Evolutionary conservation across 139 green algal genomes (phyloP).

Genomic region (Chlamydomonas urium): DNA sequence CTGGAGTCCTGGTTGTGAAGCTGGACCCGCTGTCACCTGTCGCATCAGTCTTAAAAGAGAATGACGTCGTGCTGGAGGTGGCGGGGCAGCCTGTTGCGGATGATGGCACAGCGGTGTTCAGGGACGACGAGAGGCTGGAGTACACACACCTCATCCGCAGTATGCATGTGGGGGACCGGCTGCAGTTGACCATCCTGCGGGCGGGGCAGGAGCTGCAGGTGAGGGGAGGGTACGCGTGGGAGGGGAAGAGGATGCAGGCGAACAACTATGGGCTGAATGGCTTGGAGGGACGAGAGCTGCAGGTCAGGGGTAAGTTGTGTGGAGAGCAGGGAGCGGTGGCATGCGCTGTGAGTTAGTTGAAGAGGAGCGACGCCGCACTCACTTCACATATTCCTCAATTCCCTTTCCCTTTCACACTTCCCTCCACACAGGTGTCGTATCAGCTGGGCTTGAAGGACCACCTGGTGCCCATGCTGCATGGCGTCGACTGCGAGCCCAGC

Average conservation of each 20-base stretch:
- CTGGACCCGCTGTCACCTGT: conserved; percentile 56
- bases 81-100: conserved; percentile 46
- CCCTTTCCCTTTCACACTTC: no score
- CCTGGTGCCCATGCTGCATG: conserved; percentile 64
- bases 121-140: conserved; percentile 64
- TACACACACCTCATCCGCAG: conserved; percentile 46
- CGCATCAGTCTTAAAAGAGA: conserved; percentile 33
- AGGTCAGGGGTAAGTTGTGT: no score
- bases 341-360: no score
- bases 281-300: no score
- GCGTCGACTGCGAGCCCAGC: conserved; percentile 60
- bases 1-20: conserved; percentile 63
- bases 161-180: conserved; percentile 56
- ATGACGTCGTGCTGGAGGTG: conserved; percentile 49
- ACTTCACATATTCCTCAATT: no score
- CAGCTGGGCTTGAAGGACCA: conserved; percentile 45
- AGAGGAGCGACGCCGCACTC: no score
- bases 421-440: conserved; percentile 52
- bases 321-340: no score
- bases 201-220: conserved; percentile 34
- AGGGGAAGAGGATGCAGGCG: neutral
- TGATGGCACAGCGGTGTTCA: conserved; percentile 60
- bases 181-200: conserved; percentile 48
- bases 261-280: neutral
- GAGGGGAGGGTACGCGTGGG: neutral